These are phyloP conservation scores for Heterobasidion occidentale DNA, from an alignment of 1,284 basidiomycete genomes.

Conservation along the genomic window DNA sequence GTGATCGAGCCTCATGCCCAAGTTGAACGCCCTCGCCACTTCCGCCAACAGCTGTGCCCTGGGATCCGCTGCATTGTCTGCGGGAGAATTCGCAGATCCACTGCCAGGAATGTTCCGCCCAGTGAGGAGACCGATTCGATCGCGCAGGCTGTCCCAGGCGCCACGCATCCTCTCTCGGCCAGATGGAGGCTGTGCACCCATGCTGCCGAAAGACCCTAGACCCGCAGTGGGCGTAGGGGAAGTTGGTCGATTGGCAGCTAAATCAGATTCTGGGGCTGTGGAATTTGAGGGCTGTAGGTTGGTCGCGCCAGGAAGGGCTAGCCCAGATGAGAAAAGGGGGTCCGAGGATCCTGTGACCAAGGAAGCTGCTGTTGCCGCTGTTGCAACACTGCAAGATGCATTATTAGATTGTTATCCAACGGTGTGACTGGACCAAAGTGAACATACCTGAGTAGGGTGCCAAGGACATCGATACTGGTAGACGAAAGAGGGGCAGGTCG, in stretches of 20 bases:
- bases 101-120: background rate
- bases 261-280: slow-evolving; percentile 8
- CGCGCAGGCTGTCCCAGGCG: slow-evolving; percentile 58
- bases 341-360: slow-evolving; percentile 55
- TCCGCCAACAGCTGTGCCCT: slow-evolving; percentile 61
- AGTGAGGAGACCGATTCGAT: slow-evolving; percentile 38
- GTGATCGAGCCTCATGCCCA: slow-evolving; percentile 48
- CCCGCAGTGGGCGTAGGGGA: slow-evolving; percentile 43
- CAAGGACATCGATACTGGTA: slow-evolving; percentile 71
- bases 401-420: background rate
- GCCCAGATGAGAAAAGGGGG: slow-evolving; percentile 47
- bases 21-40: slow-evolving; percentile 69
- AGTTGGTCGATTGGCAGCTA: slow-evolving; percentile 26
- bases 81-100: slow-evolving; percentile 7
- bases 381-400: slow-evolving; percentile 49
- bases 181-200: slow-evolving; percentile 8
- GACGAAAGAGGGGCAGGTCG: slow-evolving; percentile 34
- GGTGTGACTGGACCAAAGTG: slow-evolving; percentile 2
- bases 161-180: slow-evolving; percentile 38
- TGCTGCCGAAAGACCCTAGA: slow-evolving; percentile 18
- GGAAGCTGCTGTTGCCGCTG: slow-evolving; percentile 74
- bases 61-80: slow-evolving; percentile 31
- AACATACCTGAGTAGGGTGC: slow-evolving; percentile 65
- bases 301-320: slow-evolving; percentile 20
- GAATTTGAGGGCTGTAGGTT: slow-evolving; percentile 10